Evolutionary conservation across 305 asterid species (phyloP), one percentile per base, ranked within the genome.

Genomic region (Solanum chacoense): DNA sequence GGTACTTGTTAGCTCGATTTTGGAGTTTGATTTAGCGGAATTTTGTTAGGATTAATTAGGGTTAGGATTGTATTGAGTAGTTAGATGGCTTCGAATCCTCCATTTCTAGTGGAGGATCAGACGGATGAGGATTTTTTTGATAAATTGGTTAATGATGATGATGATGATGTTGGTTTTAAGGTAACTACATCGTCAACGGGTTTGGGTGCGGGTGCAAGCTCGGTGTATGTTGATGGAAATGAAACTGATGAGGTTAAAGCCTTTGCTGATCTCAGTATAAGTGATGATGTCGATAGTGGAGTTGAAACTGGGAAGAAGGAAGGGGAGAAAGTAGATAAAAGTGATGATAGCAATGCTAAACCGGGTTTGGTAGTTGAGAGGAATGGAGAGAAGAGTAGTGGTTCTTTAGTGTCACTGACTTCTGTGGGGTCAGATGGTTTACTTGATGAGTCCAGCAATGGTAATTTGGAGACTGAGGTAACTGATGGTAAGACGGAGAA

Each of bases 81-180:
- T 72, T 88, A 89, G 88, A 96, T 96, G 99, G 98, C 99, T 90
- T 94, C 96, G 72, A 93, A 93, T 95, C 98, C 98, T 96, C 99
- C 98, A 92, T 95, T 95, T 85, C 75, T 86, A 93, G 93, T 95
- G 97, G 99, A 96, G 98, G 99, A 96, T 95, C 94, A 93, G 91
- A 93, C 98, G n/a, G 99, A 95, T 91, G 98, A 95, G 91, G 98
- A 94, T 90, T 96, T 95, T 90, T 96, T 96, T 83, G 97, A 96
- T 89, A 94, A 96, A 63, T 92, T 96, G 93, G 98, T 95, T 89
- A 90, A 92, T 89, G 99, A 95, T 75, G 99, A 95, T 72, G 97
- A 95, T 34, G 96, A 93, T 36, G 84, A 77, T 77, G 84, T 36
- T 77, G 84, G 84, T n/a, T 36, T 81, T 28, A 45, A 81, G 16